These are phyloP conservation scores for Coemansia nantahalensis DNA, from an alignment of 192 early-diverging fungal genomes.

Conservation along the genomic window DNA sequence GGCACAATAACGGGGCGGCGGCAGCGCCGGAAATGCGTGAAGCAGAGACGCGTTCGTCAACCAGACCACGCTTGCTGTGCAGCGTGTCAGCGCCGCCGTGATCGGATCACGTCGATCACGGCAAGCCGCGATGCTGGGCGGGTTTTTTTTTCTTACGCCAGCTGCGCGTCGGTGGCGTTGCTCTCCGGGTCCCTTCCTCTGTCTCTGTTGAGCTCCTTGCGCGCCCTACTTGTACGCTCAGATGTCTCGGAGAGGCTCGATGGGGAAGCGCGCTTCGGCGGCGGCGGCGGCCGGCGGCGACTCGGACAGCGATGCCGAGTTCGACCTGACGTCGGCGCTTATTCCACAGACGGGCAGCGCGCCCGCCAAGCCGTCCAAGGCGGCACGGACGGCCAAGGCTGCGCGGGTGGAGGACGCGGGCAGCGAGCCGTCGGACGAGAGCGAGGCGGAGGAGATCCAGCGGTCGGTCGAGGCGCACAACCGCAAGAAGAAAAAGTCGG, in stretches of 20 bases:
- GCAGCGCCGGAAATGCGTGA: too few species aligned
- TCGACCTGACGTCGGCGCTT: constrained; percentile 50
- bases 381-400: background rate
- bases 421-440: constrained; percentile 15
- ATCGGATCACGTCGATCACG: constrained; percentile 99
- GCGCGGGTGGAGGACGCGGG: background rate
- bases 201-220: too few species aligned
- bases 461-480: constrained; percentile 60
- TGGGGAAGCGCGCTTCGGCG: background rate
- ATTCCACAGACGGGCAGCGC: constrained; percentile 32
- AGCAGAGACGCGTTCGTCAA: constrained; percentile 94
- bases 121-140: constrained; percentile 90
- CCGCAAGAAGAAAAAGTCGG: constrained; percentile 92
- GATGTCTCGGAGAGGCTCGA: too few species aligned
- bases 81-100: constrained; percentile 97
- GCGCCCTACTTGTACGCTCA: too few species aligned
- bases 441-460: constrained; percentile 40
- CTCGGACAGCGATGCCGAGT: constrained; percentile 45
- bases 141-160: constrained; percentile 24
- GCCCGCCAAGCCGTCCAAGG: constrained; percentile 7
- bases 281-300: constrained; percentile 5
- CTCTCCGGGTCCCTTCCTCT: too few species aligned
- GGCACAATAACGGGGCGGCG: too few species aligned
- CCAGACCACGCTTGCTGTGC: too few species aligned
- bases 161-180: too few species aligned